phyloP scores from a whole-genome alignment of 345 rosid species.

The Trapa incisa region DNA sequence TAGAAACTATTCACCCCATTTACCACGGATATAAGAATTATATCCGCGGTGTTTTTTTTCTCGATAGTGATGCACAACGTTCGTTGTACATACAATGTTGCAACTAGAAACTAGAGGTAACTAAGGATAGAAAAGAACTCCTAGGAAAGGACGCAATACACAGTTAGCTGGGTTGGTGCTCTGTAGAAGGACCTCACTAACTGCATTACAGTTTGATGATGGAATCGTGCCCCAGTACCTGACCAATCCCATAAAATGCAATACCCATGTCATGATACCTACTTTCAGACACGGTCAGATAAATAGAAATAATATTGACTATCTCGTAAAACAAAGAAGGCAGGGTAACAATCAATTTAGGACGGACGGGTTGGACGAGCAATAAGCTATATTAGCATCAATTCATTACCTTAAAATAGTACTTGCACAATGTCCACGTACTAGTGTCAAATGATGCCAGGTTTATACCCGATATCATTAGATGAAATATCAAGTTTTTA shows the following conservation, averaged over 20 bases:
- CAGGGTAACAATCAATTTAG: constrained; percentile 2
- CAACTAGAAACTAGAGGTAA: neutral
- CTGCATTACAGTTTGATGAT: constrained; percentile 6
- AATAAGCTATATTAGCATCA: no score
- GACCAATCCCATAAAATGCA: constrained; percentile 18
- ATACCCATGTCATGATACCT: constrained; percentile 18
- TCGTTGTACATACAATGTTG: neutral
- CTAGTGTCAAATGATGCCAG: no score
- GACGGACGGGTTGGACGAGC: no score
- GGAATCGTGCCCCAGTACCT: constrained; percentile 16
- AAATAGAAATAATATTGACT: constrained; percentile 25
- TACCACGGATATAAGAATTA: neutral
- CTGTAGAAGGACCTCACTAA: neutral
- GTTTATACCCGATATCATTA: no score
- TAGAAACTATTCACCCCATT: neutral
- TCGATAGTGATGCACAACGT: neutral
- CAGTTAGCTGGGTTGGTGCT: neutral
- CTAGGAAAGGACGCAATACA: neutral
- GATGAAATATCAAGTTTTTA: neutral
- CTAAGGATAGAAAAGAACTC: neutral
- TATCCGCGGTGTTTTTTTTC: neutral
- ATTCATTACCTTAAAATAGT: no score
- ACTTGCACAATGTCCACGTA: no score
- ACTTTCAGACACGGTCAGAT: constrained; percentile 33
- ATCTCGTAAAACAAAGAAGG: constrained; percentile 19